phyloP scores from a whole-genome alignment of 352 stramenopile genomes.

The Saprolegnia parasitica region DNA sequence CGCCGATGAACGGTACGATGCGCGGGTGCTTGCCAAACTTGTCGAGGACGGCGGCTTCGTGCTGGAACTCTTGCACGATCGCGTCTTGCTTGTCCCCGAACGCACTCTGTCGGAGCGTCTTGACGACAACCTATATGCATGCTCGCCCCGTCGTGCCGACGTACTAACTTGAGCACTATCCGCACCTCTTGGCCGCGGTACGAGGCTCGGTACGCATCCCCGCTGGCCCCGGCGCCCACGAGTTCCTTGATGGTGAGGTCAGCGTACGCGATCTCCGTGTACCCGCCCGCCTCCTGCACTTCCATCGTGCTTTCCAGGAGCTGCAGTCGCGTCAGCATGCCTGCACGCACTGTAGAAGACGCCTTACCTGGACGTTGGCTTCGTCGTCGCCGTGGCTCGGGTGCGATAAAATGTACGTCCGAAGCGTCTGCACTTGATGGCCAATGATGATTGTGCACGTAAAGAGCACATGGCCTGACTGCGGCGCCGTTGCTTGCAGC shows the following conservation, averaged over 20 bases:
- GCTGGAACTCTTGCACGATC: slow-evolving; percentile 72
- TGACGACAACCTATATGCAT: slow-evolving; percentile 59
- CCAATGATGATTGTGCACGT: slow-evolving; percentile 65
- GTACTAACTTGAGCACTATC: slow-evolving; percentile 66
- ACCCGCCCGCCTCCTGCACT: slow-evolving; percentile 56
- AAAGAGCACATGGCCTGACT: slow-evolving; percentile 61
- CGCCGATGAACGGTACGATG: slow-evolving; percentile 70
- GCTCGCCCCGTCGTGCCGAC: slow-evolving; percentile 58
- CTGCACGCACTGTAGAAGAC: neutral
- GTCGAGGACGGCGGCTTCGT: slow-evolving; percentile 67
- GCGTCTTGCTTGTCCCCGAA: slow-evolving; percentile 39
- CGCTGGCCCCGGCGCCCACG: slow-evolving; percentile 66
- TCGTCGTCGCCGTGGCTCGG: slow-evolving; percentile 46
- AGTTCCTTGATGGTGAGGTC: slow-evolving; percentile 66
- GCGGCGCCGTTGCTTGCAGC: slow-evolving; percentile 32
- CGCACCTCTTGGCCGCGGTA: slow-evolving; percentile 66
- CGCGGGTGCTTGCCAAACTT: slow-evolving; percentile 80
- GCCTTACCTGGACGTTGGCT: slow-evolving; percentile 34
- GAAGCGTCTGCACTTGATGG: slow-evolving; percentile 55
- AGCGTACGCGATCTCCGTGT: slow-evolving; percentile 63
- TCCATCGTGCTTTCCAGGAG: slow-evolving; percentile 45
- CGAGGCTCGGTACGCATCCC: slow-evolving; percentile 59
- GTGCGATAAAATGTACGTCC: slow-evolving; percentile 41
- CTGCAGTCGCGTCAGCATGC: slow-evolving; percentile 29
- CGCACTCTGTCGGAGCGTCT: slow-evolving; percentile 50